Evolutionary conservation across 2,329 filamentous ascomycete genomes (phyloP).

Genomic region (Capronia epimyces): DNA sequence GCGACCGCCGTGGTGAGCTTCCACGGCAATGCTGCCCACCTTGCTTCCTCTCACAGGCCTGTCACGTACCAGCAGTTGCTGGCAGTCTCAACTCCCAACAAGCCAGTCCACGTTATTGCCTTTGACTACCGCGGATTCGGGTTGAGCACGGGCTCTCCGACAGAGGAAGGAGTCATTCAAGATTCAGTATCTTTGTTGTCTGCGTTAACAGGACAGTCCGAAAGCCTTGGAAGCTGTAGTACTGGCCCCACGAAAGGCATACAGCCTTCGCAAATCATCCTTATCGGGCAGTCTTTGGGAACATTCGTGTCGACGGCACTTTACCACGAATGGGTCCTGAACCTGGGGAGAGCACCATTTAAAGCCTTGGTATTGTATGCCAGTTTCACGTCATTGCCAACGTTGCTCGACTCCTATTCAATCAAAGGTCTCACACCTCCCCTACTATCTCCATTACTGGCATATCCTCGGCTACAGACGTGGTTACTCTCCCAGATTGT

Average conservation of each 20-base stretch:
- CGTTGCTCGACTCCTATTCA: conserved; percentile 69
- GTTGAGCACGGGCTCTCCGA: conserved; percentile 63
- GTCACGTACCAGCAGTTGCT: conserved; percentile 72
- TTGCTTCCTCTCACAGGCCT: conserved; percentile 72
- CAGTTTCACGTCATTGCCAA: conserved; percentile 68
- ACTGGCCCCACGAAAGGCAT: conserved; percentile 42
- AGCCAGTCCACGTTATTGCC: conserved; percentile 67
- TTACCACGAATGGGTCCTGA: conserved; percentile 47
- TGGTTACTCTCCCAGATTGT: conserved; percentile 59
- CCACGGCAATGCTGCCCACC: conserved; percentile 70
- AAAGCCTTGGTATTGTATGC: conserved; percentile 75
- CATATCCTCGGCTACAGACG: conserved; percentile 59
- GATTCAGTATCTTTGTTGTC: conserved; percentile 70
- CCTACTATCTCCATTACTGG: conserved; percentile 66
- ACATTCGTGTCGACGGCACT: conserved; percentile 76
- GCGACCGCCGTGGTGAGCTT: conserved; percentile 53
- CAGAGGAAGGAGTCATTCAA: conserved; percentile 72
- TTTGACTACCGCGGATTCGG: conserved; percentile 69
- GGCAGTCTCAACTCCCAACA: conserved; percentile 59
- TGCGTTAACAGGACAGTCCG: conserved; percentile 46
- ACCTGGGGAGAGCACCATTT: conserved; percentile 55
- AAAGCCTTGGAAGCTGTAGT: conserved; percentile 33
- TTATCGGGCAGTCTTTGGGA: conserved; percentile 82
- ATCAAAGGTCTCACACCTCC: conserved; percentile 69
- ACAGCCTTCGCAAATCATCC: conserved; percentile 64